Percentiles rank a stretch among this genome's conserved stretches.
These are phyloP conservation scores for Sinapis alba DNA, from an alignment of 441 rosid genomes.

Conservation along the genomic window DNA sequence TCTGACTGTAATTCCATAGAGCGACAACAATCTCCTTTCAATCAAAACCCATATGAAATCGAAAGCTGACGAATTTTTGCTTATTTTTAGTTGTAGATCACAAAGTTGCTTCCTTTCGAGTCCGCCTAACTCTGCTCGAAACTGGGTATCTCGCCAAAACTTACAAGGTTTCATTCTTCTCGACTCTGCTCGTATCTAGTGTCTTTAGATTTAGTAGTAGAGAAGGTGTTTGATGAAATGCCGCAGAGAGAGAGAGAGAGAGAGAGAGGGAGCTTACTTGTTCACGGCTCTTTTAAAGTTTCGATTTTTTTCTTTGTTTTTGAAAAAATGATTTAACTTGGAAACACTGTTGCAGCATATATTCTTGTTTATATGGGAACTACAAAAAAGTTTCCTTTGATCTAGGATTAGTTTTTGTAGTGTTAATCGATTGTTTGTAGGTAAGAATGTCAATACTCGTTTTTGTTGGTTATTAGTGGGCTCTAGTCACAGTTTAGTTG, in stretches of 20 bases:
- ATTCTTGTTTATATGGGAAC: not conserved
- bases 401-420: not conserved
- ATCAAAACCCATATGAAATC: not conserved
- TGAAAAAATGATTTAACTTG: not conserved
- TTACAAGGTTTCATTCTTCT: conserved; percentile 13
- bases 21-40: not conserved
- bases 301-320: not conserved
- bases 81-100: not conserved
- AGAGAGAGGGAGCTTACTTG: not conserved
- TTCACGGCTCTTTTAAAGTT: not conserved
- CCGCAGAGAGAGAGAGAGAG: not conserved
- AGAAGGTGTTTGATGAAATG: conserved; percentile 35
- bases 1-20: not conserved
- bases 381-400: too few species aligned
- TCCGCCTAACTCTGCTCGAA: not conserved
- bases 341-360: not conserved
- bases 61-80: not conserved
- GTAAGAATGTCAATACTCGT: not conserved
- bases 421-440: not conserved
- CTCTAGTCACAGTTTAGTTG: not conserved
- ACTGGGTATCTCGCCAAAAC: conserved; percentile 1
- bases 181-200: not conserved
- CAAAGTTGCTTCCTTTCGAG: conserved; percentile 27
- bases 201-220: not conserved
- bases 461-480: not conserved